Evolutionary conservation across 2,329 filamentous ascomycete species (phyloP).

Genomic region (Gyromitra esculenta): DNA sequence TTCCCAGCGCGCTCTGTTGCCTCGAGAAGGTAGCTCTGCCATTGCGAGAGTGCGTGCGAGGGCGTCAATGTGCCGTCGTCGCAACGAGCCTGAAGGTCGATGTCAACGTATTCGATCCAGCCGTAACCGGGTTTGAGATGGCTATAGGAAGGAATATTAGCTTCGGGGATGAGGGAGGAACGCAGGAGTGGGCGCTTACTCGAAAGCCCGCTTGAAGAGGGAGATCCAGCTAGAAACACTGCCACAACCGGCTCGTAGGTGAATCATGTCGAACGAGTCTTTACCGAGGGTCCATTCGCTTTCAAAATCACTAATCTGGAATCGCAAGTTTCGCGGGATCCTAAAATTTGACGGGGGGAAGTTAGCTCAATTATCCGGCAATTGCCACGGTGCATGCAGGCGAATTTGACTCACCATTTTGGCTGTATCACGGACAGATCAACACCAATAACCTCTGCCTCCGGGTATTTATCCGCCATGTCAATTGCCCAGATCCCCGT

Average conservation of each 20-base stretch:
- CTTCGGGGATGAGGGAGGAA: background rate
- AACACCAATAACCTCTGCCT: conserved; percentile 66
- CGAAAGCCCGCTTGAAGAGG: conserved; percentile 75
- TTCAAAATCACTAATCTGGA: conserved; percentile 80
- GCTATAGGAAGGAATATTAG: conserved; percentile 61
- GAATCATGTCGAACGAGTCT: conserved; percentile 81
- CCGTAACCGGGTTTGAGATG: conserved; percentile 81
- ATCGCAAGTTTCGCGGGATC: conserved; percentile 75
- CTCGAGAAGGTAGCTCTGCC: conserved; percentile 74
- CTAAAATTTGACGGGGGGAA: conserved; percentile 62
- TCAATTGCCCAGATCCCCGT: conserved; percentile 93
- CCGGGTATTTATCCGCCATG: conserved; percentile 74
- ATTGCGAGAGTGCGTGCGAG: conserved; percentile 70
- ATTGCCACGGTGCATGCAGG: background rate
- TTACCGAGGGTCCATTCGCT: conserved; percentile 75
- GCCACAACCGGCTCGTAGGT: conserved; percentile 80
- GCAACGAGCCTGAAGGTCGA: conserved; percentile 80
- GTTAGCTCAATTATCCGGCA: conserved; percentile 26
- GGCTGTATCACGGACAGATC: conserved; percentile 61
- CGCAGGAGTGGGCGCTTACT: conserved; percentile 64
- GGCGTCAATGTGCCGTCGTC: conserved; percentile 71
- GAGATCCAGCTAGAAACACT: conserved; percentile 79
- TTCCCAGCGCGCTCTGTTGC: conserved; percentile 74
- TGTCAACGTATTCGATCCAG: conserved; percentile 85
- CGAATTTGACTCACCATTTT: conserved; percentile 58